A percentile compares a stretch with the other conserved stretches of the same genome.
phyloP scores from a whole-genome alignment of 352 stramenopile species.

The Phytophthora boehmeriae region DNA sequence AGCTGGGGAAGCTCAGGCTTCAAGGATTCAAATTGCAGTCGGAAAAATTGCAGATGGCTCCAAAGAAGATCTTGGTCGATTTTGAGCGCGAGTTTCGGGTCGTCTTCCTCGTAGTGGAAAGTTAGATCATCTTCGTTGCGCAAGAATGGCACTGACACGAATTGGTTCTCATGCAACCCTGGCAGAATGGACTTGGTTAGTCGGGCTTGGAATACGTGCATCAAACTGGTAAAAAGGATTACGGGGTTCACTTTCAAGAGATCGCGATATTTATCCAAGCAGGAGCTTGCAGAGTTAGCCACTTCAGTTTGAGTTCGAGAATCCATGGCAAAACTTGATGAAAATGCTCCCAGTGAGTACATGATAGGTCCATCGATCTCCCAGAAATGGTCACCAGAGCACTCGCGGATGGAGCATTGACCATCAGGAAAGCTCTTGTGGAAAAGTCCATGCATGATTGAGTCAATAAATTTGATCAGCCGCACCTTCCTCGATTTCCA shows the following conservation, averaged over 20 bases:
- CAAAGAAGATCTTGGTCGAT: constrained; percentile 49
- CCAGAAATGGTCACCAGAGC: constrained; percentile 76
- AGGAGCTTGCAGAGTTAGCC: constrained; percentile 6
- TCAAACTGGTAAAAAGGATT: constrained; percentile 61
- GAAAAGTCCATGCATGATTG: constrained; percentile 71
- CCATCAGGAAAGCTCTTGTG: constrained; percentile 45
- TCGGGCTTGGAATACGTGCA: constrained; percentile 61
- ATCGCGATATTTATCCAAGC: constrained; percentile 54
- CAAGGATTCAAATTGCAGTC: constrained; percentile 53
- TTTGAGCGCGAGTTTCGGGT: constrained; percentile 51
- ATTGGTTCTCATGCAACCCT: constrained; percentile 59
- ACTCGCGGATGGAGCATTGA: constrained; percentile 39
- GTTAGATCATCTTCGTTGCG: constrained; percentile 53
- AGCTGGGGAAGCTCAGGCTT: constrained; percentile 27
- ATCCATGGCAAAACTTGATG: constrained; percentile 60
- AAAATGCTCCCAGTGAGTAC: constrained; percentile 64
- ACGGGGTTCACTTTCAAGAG: constrained; percentile 57
- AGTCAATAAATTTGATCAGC: constrained; percentile 69
- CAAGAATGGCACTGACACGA: constrained; percentile 62
- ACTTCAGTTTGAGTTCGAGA: constrained; percentile 27
- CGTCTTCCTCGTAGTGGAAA: constrained; percentile 58
- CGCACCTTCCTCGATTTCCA: constrained; percentile 65
- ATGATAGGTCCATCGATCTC: constrained; percentile 66
- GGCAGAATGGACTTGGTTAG: constrained; percentile 58
- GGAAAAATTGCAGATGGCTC: constrained; percentile 64